phyloP scores from a whole-genome alignment of 495 filamentous ascomycete genomes.

The Penicillium salamii region DNA sequence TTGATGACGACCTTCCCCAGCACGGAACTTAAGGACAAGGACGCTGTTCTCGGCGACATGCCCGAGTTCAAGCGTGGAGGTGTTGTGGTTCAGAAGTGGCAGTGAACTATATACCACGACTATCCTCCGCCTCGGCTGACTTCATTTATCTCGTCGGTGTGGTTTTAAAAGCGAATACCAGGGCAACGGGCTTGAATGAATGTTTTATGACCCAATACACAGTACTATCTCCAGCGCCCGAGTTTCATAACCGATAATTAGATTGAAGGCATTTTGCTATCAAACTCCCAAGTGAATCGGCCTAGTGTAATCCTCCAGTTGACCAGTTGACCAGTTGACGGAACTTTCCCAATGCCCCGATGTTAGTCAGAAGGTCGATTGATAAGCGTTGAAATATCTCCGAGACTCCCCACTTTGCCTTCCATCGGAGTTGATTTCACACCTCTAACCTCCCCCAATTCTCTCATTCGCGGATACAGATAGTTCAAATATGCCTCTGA shows the following conservation, averaged over 20 bases:
- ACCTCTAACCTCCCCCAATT: background rate
- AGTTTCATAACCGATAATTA: background rate
- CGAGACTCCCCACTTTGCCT: conserved; percentile 21
- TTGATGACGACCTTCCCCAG: conserved; percentile 95
- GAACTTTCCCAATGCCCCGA: too few relatives aligned
- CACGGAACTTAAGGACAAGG: conserved; percentile 81
- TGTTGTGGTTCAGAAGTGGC: conserved; percentile 88
- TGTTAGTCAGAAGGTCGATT: conserved; percentile 34
- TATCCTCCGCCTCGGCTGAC: background rate
- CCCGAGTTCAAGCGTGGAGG: conserved; percentile 80
- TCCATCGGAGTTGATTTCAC: background rate
- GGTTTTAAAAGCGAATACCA: conserved; percentile 7
- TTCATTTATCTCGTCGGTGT: background rate
- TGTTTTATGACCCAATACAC: conserved; percentile 1
- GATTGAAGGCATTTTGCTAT: background rate
- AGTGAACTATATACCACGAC: conserved; percentile 26
- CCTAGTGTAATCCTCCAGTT: too few relatives aligned
- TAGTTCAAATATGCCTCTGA: conserved; percentile 40
- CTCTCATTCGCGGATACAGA: background rate
- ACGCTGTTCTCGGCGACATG: conserved; percentile 67
- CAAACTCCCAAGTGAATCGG: too few relatives aligned
- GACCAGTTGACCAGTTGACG: background rate
- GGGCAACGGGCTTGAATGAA: background rate
- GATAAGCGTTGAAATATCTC: conserved; percentile 43
- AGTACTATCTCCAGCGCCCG: background rate